Conservation (phyloP, 2,329 filamentous ascomycete genomes). For the Trichophyton equinum region DNA sequence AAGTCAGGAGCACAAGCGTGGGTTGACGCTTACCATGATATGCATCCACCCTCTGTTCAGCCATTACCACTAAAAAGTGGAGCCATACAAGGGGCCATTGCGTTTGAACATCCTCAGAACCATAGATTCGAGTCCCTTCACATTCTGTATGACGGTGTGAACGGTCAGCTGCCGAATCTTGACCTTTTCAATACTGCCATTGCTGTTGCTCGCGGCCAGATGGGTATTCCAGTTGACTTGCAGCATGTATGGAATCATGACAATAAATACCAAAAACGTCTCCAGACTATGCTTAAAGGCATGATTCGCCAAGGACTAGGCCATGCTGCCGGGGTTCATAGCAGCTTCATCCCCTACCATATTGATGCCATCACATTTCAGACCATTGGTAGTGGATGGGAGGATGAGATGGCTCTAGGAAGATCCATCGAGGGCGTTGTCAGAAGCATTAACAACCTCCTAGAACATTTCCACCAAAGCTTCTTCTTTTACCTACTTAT, state of each 20-base stretch:
- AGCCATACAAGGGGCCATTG: slow-evolving; percentile 79
- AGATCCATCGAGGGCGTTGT: slow-evolving; percentile 81
- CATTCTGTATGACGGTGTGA: slow-evolving; percentile 87
- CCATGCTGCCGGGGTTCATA: slow-evolving; percentile 80
- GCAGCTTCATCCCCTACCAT: slow-evolving; percentile 93
- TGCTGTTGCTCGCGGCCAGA: slow-evolving; percentile 75
- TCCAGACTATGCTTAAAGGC: slow-evolving; percentile 78
- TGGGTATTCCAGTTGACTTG: slow-evolving; percentile 72
- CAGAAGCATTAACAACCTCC: slow-evolving; percentile 84
- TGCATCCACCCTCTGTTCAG: slow-evolving; percentile 59
- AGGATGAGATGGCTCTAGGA: slow-evolving; percentile 94
- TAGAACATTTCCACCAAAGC: slow-evolving; percentile 94
- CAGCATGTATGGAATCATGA: slow-evolving; percentile 74
- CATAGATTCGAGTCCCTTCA: slow-evolving; percentile 77
- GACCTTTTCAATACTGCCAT: slow-evolving; percentile 93
- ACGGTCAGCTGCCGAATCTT: slow-evolving; percentile 88
- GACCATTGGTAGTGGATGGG: slow-evolving; percentile 81
- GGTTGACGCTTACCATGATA: slow-evolving; percentile 95
- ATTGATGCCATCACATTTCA: slow-evolving; percentile 91
- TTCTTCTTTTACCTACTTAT: slow-evolving; percentile 99
- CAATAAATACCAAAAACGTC: slow-evolving; percentile 65
- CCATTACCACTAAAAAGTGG: slow-evolving; percentile 81
- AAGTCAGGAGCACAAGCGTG: slow-evolving; percentile 85
- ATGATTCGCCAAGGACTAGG: slow-evolving; percentile 89
- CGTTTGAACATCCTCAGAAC: slow-evolving; percentile 83